Evolutionary conservation across 306 rosid species (phyloP), one percentile per base, ranked within the genome.

Genomic region (Astragalus membranaceus): DNA sequence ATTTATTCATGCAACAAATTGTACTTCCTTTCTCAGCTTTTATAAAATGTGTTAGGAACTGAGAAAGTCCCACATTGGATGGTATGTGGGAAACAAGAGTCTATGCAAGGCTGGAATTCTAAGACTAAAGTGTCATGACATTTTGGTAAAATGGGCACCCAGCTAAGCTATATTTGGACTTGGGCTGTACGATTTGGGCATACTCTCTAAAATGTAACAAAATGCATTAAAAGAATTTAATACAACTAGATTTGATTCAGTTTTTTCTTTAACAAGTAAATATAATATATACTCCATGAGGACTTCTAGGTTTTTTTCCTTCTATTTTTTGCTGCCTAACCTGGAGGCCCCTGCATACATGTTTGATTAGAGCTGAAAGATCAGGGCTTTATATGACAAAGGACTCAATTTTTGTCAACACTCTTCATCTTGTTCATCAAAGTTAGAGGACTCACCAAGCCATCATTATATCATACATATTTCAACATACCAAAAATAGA

Each of bases 1-100:
- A 39, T 64, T 50, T 52, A 16, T 23, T n/a, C n/a, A n/a, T n/a
- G 35, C 75, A 79, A 64, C 32, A 26, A 57, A 70, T 32, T 46
- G 64, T 73, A 67, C 36, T 6, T 30, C 29, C 55, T 6, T 43
- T 26, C 54, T 46, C 64, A 61, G 63, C 8, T 59, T 26, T 6
- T 23, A 20, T 15, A 54, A 32, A 43, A n/a, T n/a, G n/a, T n/a
- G n/a, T n/a, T n/a, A n/a, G n/a, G n/a, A n/a, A n/a, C n/a, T n/a
- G n/a, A n/a, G n/a, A n/a, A n/a, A n/a, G n/a, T n/a, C n/a, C n/a
- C n/a, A n/a, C n/a, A n/a, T n/a, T n/a, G n/a, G n/a, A n/a, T n/a
- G n/a, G n/a, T n/a, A n/a, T n/a, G n/a, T n/a, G n/a, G n/a, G n/a
- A n/a, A n/a, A n/a, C n/a, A n/a, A n/a, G n/a, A n/a, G n/a, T n/a